phyloP scores from a whole-genome alignment of 2,329 filamentous ascomycete species.

The Xylariaceae sp. region DNA sequence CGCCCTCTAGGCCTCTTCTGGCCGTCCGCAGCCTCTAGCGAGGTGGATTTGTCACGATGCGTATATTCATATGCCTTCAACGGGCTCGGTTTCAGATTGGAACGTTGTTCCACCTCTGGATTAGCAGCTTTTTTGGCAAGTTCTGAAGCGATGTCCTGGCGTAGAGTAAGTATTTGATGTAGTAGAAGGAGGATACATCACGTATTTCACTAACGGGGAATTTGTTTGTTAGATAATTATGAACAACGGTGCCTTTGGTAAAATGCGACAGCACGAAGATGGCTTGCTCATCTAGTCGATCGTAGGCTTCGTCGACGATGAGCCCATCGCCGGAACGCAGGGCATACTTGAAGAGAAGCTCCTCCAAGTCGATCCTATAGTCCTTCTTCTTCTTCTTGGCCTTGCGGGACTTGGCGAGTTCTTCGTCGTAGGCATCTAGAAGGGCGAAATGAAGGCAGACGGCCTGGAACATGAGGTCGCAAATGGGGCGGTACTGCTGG shows the following conservation, averaged over 20 bases:
- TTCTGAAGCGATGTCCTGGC: slow-evolving; percentile 16
- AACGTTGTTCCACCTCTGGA: slow-evolving; percentile 1
- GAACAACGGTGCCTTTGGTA: slow-evolving; percentile 45
- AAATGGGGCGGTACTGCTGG: slow-evolving; percentile 52
- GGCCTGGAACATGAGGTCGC: slow-evolving; percentile 58
- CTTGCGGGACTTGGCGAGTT: slow-evolving; percentile 29
- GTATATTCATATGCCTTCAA: slow-evolving; percentile 19
- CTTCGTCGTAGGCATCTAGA: slow-evolving; percentile 50
- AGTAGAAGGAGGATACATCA: neutral
- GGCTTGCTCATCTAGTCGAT: slow-evolving; percentile 45
- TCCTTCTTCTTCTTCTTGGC: slow-evolving; percentile 32
- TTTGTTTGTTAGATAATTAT: slow-evolving; percentile 43
- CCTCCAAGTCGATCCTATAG: slow-evolving; percentile 27
- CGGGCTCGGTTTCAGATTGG: slow-evolving; percentile 1
- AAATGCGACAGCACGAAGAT: slow-evolving; percentile 52
- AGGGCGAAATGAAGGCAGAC: slow-evolving; percentile 62
- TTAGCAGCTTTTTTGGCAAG: slow-evolving; percentile 15
- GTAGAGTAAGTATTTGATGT: slow-evolving; percentile 6
- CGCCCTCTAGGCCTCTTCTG: slow-evolving; percentile 17
- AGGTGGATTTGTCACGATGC: slow-evolving; percentile 20
- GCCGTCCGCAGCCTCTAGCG: slow-evolving; percentile 15
- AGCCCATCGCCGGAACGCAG: slow-evolving; percentile 49
- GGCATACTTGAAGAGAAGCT: slow-evolving; percentile 44
- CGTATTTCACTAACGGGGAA: slow-evolving; percentile 36
- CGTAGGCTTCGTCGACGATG: slow-evolving; percentile 45